Percentiles rank a stretch among this genome's conserved stretches.
These are phyloP conservation scores for Actinomortierella wolfii DNA, from an alignment of 371 early-diverging fungal species.

Conservation along the genomic window DNA sequence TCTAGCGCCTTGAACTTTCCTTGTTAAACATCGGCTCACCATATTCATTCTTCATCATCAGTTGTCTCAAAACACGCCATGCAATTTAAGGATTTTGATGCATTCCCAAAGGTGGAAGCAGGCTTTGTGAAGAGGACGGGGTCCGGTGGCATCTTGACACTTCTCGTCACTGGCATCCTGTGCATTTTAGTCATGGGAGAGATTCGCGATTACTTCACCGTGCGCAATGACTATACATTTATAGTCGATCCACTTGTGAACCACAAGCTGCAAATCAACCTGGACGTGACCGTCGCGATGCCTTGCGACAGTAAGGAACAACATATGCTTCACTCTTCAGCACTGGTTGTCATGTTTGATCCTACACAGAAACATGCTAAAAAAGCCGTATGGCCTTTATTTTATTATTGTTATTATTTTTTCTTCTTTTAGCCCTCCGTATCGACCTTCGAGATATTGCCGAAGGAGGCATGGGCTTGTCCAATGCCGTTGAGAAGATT, in stretches of 20 bases:
- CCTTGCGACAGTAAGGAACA: constrained; percentile 70
- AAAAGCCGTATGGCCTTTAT: background rate
- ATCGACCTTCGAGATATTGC: constrained; percentile 57
- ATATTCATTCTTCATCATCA: no score
- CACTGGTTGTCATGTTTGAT: no score
- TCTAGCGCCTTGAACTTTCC: no score
- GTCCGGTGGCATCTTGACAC: constrained; percentile 81
- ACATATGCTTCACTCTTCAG: background rate
- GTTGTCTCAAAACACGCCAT: constrained; percentile 1
- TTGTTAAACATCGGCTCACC: no score
- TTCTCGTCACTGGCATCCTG: constrained; percentile 70
- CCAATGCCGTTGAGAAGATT: constrained; percentile 32
- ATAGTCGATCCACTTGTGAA: constrained; percentile 73
- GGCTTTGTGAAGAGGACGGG: constrained; percentile 76
- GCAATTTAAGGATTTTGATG: constrained; percentile 65
- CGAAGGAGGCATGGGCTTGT: constrained; percentile 20
- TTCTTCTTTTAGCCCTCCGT: constrained; percentile 9
- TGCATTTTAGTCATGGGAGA: constrained; percentile 70
- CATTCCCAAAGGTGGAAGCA: constrained; percentile 87
- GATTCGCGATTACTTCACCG: constrained; percentile 60
- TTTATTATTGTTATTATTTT: background rate
- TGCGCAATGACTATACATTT: constrained; percentile 77
- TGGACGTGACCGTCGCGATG: constrained; percentile 91
- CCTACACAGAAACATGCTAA: no score
- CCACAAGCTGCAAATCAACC: constrained; percentile 77